Conservation (phyloP, 345 rosid species). For the Noccaea bulbosa region DNA sequence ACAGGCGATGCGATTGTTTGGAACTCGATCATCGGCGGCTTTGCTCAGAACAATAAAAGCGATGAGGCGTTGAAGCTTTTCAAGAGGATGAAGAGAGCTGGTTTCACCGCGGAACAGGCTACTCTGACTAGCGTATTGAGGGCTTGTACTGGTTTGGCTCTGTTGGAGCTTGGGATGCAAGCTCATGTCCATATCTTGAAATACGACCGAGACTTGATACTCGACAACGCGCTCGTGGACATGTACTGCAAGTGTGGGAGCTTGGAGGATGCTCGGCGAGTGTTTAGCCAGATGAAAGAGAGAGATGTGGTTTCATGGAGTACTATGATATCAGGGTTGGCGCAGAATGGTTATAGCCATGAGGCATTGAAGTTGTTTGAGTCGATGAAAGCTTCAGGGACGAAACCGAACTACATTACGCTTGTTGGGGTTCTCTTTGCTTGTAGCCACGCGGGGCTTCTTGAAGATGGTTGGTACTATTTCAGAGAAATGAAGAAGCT, state of each 20-base stretch:
- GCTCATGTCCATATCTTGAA: constrained; percentile 72
- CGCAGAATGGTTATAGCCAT: constrained; percentile 70
- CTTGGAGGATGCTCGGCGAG: constrained; percentile 57
- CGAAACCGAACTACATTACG: constrained; percentile 64
- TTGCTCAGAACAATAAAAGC: constrained; percentile 66
- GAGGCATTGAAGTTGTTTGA: constrained; percentile 63
- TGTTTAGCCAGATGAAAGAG: constrained; percentile 55
- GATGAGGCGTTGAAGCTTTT: constrained; percentile 62
- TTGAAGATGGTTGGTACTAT: constrained; percentile 63
- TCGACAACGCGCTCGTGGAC: constrained; percentile 70
- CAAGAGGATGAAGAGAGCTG: constrained; percentile 65
- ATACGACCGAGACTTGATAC: constrained; percentile 62
- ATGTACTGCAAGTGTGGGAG: constrained; percentile 82
- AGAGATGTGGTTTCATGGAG: constrained; percentile 82
- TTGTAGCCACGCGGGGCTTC: constrained; percentile 74
- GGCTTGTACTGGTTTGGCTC: constrained; percentile 64
- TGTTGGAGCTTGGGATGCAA: constrained; percentile 71
- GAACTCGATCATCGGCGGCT: constrained; percentile 74
- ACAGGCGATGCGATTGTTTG: constrained; percentile 71
- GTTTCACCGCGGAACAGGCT: constrained; percentile 57
- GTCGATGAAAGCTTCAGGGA: constrained; percentile 55
- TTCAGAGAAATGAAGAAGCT: constrained; percentile 65
- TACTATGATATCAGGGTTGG: constrained; percentile 78
- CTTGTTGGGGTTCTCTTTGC: constrained; percentile 71
- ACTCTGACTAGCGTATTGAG: constrained; percentile 69